Evolutionary conservation across 2,329 filamentous ascomycete genomes (phyloP).

Genomic region (Verticillium zaregamsianum): DNA sequence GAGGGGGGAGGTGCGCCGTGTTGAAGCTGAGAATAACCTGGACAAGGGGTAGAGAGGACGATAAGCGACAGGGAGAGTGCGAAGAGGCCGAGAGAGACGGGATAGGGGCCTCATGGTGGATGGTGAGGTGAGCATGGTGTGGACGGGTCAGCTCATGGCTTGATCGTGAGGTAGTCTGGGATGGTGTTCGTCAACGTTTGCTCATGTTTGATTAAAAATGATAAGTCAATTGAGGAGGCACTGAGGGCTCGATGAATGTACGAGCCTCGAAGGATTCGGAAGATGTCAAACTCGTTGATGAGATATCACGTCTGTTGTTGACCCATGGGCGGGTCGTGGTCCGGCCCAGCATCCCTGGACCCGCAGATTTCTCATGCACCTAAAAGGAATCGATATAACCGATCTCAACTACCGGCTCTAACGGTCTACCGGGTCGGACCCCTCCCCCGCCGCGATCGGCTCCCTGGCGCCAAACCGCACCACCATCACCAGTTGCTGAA

Average conservation of each 20-base stretch:
- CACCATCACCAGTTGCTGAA: neutral
- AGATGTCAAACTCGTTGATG: neutral
- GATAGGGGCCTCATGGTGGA: neutral
- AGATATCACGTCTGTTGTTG: neutral
- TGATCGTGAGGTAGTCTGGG: neutral
- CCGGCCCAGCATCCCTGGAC: neutral
- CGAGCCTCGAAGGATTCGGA: too few relatives aligned
- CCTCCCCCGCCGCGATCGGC: slow-evolving; percentile 3
- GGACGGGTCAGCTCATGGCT: neutral
- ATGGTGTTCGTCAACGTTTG: neutral
- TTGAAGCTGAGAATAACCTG: neutral
- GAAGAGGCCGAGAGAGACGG: neutral
- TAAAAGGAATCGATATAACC: neutral
- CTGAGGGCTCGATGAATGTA: too few relatives aligned
- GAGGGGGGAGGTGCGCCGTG: slow-evolving; percentile 8
- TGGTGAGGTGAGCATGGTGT: slow-evolving; percentile 1
- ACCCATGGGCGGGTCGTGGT: neutral
- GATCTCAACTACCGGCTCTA: neutral
- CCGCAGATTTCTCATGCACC: neutral
- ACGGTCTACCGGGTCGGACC: neutral
- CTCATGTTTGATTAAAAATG: neutral
- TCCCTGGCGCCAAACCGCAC: neutral
- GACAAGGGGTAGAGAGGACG: neutral
- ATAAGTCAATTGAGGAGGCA: neutral
- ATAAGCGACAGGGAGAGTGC: neutral